A percentile compares a stretch with the other conserved stretches of the same genome.
Evolutionary conservation across 768 basidiomycete genomes (phyloP).

Genomic region (Lactarius sanguifluus): DNA sequence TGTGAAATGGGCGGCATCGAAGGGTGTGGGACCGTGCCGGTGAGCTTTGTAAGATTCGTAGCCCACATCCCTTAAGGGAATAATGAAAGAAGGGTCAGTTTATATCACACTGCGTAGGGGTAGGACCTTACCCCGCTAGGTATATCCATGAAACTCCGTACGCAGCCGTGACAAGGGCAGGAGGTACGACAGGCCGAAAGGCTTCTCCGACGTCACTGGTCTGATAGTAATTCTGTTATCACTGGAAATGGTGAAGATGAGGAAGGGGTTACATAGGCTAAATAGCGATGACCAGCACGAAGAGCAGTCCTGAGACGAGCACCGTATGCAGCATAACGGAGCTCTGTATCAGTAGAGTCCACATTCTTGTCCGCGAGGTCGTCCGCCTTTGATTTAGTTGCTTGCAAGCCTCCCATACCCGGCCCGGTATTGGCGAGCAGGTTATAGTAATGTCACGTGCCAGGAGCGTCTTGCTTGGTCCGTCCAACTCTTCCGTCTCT

Average conservation of each 20-base stretch:
- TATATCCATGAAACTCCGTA: conserved; percentile 86
- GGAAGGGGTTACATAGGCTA: conserved; percentile 61
- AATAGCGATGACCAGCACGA: conserved; percentile 65
- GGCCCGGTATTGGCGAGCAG: conserved; percentile 29
- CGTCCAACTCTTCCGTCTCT: conserved; percentile 29
- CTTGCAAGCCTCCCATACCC: neutral
- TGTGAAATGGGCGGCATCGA: conserved; percentile 68
- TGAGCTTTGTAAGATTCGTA: conserved; percentile 83
- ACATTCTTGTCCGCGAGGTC: conserved; percentile 61
- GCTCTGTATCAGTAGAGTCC: conserved; percentile 64
- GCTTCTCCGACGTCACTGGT: conserved; percentile 84
- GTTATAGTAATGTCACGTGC: conserved; percentile 15
- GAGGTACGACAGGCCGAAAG: conserved; percentile 75
- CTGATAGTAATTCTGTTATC: conserved; percentile 40
- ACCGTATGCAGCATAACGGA: conserved; percentile 75
- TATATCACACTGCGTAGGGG: neutral
- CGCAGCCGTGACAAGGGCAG: conserved; percentile 68
- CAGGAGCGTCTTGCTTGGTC: neutral
- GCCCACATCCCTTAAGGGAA: conserved; percentile 54
- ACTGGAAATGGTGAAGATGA: conserved; percentile 2
- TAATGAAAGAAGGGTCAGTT: conserved; percentile 12
- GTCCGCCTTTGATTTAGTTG: conserved; percentile 51
- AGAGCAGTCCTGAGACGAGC: conserved; percentile 76
- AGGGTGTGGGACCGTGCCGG: conserved; percentile 59
- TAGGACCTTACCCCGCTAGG: conserved; percentile 53